A percentile compares a stretch with the other conserved stretches of the same genome.
Conservation (phyloP, 2,329 filamentous ascomycete species). For the Neofusicoccum umdonicola region DNA sequence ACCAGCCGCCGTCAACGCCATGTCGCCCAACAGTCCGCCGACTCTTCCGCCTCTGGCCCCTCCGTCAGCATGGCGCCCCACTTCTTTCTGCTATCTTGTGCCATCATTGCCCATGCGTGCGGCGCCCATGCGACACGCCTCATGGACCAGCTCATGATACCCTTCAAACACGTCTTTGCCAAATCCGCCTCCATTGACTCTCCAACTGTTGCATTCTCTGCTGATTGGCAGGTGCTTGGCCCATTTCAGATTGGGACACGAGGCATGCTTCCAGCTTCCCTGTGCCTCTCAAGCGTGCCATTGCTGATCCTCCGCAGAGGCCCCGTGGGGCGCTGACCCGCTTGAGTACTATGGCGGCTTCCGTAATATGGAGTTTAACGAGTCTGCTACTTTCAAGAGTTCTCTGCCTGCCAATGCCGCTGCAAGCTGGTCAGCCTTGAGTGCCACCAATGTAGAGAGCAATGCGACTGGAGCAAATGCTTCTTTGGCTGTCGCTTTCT, state of each 20-base stretch:
- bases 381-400: slow-evolving; percentile 45
- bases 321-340: slow-evolving; percentile 59
- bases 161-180: neutral
- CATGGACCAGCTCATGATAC: neutral
- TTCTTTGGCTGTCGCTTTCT: slow-evolving; percentile 47
- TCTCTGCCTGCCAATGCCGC: slow-evolving; percentile 52
- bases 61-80: neutral
- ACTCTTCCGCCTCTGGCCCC: too few species aligned
- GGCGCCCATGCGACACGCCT: neutral
- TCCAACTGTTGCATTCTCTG: slow-evolving; percentile 31
- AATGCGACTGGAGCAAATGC: slow-evolving; percentile 32
- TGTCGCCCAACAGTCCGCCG: neutral
- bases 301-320: slow-evolving; percentile 41
- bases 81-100: neutral
- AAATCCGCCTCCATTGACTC: neutral
- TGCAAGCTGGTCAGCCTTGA: slow-evolving; percentile 47
- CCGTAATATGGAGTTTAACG: slow-evolving; percentile 43
- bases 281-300: slow-evolving; percentile 18
- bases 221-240: slow-evolving; percentile 53
- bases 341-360: slow-evolving; percentile 56
- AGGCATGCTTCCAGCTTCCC: slow-evolving; percentile 41
- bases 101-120: neutral
- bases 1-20: slow-evolving; percentile 3
- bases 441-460: slow-evolving; percentile 27
- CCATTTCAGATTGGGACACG: slow-evolving; percentile 59